Conservation (phyloP, 2,329 filamentous ascomycete genomes). For the Knoxdaviesia proteae region DNA sequence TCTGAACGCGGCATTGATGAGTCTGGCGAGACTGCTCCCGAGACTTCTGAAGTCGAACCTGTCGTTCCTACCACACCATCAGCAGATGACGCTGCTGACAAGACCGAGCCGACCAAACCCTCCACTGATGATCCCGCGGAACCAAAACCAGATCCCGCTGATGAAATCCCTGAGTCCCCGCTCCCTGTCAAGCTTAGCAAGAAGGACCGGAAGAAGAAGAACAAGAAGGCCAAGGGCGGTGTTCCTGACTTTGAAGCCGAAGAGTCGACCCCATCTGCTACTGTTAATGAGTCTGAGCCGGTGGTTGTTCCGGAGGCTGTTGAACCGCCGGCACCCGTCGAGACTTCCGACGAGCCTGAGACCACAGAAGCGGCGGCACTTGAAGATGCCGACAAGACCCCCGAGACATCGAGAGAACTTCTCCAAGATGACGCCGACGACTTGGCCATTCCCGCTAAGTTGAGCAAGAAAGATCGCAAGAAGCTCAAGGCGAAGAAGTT, state of each 20-base stretch:
- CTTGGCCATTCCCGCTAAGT: background rate
- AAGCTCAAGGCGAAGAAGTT: background rate
- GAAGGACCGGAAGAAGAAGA: background rate
- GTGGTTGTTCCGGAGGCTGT: background rate
- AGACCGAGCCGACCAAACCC: too few relatives aligned
- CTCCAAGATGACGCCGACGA: background rate
- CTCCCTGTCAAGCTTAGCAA: background rate
- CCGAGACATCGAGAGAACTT: too few relatives aligned
- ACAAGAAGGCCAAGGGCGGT: background rate
- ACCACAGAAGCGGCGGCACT: too few relatives aligned
- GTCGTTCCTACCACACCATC: too few relatives aligned
- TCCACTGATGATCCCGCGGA: background rate
- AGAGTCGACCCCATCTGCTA: too few relatives aligned
- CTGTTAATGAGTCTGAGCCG: too few relatives aligned
- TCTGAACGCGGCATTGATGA: background rate
- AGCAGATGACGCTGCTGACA: too few relatives aligned
- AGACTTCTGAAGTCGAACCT: too few relatives aligned
- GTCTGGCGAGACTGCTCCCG: too few relatives aligned
- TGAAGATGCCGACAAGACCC: too few relatives aligned
- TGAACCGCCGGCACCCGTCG: background rate
- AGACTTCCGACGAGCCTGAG: background rate
- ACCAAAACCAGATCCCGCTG: background rate
- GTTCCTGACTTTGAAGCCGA: too few relatives aligned
- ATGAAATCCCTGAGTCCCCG: background rate
- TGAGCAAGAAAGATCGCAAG: conserved; percentile 3